Conservation (phyloP, 2,329 filamentous ascomycete species). For the Microascus cirrosus region DNA sequence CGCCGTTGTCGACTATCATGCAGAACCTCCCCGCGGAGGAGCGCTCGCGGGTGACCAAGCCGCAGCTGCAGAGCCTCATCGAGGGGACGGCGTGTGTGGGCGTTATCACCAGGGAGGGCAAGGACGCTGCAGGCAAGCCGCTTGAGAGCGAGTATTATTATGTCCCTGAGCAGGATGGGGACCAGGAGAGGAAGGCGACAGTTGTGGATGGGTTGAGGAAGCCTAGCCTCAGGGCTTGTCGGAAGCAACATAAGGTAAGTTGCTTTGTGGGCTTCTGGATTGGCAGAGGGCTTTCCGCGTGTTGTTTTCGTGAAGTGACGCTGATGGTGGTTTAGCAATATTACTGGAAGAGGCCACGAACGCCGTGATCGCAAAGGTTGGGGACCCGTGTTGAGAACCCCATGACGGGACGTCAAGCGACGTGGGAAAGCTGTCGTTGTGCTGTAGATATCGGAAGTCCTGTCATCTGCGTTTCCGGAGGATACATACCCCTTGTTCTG, state of each 20-base stretch:
- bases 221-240: conserved; percentile 76
- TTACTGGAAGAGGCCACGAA: conserved; percentile 55
- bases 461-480: background rate
- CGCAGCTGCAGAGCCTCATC: conserved; percentile 59
- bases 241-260: conserved; percentile 93
- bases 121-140: conserved; percentile 87
- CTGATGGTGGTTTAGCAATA: conserved; percentile 44
- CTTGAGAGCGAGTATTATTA: conserved; percentile 98
- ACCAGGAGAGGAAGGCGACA: conserved; percentile 66
- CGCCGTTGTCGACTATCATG: conserved; percentile 80
- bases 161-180: conserved; percentile 73
- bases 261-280: background rate
- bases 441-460: background rate
- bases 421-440: background rate
- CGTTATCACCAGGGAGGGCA: conserved; percentile 80
- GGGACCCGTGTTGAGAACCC: background rate
- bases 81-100: conserved; percentile 71
- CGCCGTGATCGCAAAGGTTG: conserved; percentile 28
- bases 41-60: conserved; percentile 45
- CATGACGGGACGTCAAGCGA: no score
- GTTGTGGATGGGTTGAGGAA: conserved; percentile 81
- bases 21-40: conserved; percentile 66
- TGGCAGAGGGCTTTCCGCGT: background rate
- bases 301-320: background rate
- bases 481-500: background rate